phyloP scores from a whole-genome alignment of 2,329 filamentous ascomycete genomes.

The Talaromyces sp. region DNA sequence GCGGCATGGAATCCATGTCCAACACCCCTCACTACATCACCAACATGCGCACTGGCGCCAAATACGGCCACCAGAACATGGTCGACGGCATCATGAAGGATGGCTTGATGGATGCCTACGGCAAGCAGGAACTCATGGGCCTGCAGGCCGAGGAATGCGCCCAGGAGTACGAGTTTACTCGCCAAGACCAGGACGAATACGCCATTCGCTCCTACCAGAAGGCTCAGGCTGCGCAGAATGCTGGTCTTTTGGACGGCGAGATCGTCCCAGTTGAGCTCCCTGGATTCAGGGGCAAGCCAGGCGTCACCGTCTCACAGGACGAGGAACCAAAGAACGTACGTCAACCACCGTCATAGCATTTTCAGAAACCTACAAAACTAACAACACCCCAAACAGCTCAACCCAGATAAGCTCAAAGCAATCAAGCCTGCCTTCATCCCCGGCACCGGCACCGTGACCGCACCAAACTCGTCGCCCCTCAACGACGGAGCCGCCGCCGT shows the following conservation, averaged over 20 bases:
- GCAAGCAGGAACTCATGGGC: slow-evolving; percentile 94
- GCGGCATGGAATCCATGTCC: slow-evolving; percentile 97
- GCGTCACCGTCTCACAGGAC: slow-evolving; percentile 73
- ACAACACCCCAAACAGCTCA: slow-evolving; percentile 46
- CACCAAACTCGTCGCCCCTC: slow-evolving; percentile 92
- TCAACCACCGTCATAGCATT: slow-evolving; percentile 1
- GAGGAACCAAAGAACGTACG: slow-evolving; percentile 90
- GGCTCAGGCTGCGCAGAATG: slow-evolving; percentile 78
- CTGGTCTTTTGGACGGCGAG: slow-evolving; percentile 75
- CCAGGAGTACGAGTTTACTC: slow-evolving; percentile 71
- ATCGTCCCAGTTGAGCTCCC: slow-evolving; percentile 86
- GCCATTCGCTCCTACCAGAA: slow-evolving; percentile 93
- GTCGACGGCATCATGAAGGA: slow-evolving; percentile 92
- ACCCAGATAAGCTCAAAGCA: slow-evolving; percentile 73
- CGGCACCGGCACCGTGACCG: slow-evolving; percentile 78
- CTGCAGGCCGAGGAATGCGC: slow-evolving; percentile 89
- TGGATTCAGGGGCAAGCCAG: slow-evolving; percentile 85
- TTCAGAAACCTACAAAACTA: neutral
- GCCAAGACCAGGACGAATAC: slow-evolving; percentile 90
- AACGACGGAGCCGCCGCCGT: slow-evolving; percentile 92
- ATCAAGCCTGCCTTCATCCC: slow-evolving; percentile 82
- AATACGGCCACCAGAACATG: slow-evolving; percentile 87
- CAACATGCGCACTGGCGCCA: slow-evolving; percentile 77
- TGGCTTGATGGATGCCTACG: slow-evolving; percentile 87
- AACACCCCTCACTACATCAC: slow-evolving; percentile 95